Percentiles rank a stretch among this genome's conserved stretches.
These are phyloP conservation scores for Podaxis carcinomalis DNA, from an alignment of 768 basidiomycete species.

Conservation along the genomic window DNA sequence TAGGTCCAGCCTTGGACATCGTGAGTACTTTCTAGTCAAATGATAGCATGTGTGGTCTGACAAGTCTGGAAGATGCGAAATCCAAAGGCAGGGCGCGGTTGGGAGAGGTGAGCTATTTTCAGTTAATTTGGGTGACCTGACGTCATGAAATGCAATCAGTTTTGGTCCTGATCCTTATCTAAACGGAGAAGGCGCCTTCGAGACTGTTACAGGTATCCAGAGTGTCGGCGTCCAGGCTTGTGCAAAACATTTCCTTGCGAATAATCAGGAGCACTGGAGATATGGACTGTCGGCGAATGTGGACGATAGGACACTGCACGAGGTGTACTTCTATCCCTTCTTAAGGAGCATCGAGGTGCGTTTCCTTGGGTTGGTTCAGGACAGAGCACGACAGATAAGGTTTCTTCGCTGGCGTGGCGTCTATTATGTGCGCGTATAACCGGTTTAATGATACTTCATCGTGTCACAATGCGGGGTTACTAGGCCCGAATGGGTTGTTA, in stretches of 20 bases:
- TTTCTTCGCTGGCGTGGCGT: slow-evolving; percentile 35
- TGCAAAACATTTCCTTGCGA: slow-evolving; percentile 47
- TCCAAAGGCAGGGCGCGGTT: slow-evolving; percentile 44
- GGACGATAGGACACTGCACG: slow-evolving; percentile 54
- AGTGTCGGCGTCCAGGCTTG: slow-evolving; percentile 57
- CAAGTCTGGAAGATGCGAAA: slow-evolving; percentile 40
- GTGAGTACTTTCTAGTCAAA: slow-evolving; percentile 25
- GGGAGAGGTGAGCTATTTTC: slow-evolving; percentile 35
- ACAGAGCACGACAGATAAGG: not conserved
- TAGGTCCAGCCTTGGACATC: slow-evolving; percentile 55
- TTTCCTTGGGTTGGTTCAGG: not conserved
- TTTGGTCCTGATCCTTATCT: slow-evolving; percentile 64
- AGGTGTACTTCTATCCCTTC: slow-evolving; percentile 51
- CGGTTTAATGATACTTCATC: slow-evolving; percentile 58
- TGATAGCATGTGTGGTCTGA: not conserved
- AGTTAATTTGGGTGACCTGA: not conserved
- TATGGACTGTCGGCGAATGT: slow-evolving; percentile 42
- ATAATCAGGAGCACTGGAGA: slow-evolving; percentile 51
- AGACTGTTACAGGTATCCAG: slow-evolving; percentile 59
- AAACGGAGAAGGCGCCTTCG: slow-evolving; percentile 54
- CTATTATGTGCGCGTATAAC: slow-evolving; percentile 53
- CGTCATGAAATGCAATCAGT: slow-evolving; percentile 18
- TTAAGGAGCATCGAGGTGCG: slow-evolving; percentile 43
- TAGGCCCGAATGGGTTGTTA: slow-evolving; percentile 38
- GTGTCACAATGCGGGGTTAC: slow-evolving; percentile 52